Percentiles rank a stretch among this genome's conserved stretches.
phyloP scores from a whole-genome alignment of 352 stramenopile species.

The Phytophthora colocasiae region DNA sequence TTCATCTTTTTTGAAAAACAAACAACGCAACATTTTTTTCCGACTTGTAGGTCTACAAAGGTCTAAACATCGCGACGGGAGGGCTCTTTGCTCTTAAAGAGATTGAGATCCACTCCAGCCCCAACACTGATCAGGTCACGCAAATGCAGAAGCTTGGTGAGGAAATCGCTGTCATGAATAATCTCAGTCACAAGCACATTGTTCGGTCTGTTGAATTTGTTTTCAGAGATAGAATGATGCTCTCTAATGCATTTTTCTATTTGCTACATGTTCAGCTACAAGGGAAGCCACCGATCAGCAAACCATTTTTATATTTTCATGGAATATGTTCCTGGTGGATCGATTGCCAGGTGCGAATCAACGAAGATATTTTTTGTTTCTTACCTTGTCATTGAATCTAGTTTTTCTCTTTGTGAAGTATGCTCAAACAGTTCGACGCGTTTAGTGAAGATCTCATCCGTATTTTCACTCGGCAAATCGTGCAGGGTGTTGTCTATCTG shows the following conservation, averaged over 20 bases:
- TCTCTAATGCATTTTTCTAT: slow-evolving; percentile 30
- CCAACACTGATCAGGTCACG: slow-evolving; percentile 57
- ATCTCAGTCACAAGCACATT: slow-evolving; percentile 95
- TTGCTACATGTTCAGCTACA: slow-evolving; percentile 51
- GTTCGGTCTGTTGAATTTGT: slow-evolving; percentile 75
- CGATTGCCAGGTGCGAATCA: slow-evolving; percentile 74
- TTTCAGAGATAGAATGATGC: background rate
- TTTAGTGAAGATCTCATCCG: slow-evolving; percentile 92
- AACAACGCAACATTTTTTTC: background rate
- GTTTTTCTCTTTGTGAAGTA: slow-evolving; percentile 37
- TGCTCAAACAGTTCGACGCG: slow-evolving; percentile 94
- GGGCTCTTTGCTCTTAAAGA: slow-evolving; percentile 92
- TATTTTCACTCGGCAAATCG: slow-evolving; percentile 93
- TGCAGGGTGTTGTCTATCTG: slow-evolving; percentile 92
- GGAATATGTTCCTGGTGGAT: slow-evolving; percentile 95
- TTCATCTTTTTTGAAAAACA: background rate
- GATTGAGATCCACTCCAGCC: slow-evolving; percentile 80
- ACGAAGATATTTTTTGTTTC: background rate
- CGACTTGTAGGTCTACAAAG: slow-evolving; percentile 88
- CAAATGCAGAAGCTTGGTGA: slow-evolving; percentile 82
- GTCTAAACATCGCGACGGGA: slow-evolving; percentile 93
- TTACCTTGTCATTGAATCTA: slow-evolving; percentile 3
- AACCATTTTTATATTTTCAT: slow-evolving; percentile 96
- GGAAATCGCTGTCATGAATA: slow-evolving; percentile 96
- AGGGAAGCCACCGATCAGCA: slow-evolving; percentile 82